Evolutionary conservation across 192 early-diverging fungal genomes (phyloP).

Genomic region (Glomus cerebriforme): DNA sequence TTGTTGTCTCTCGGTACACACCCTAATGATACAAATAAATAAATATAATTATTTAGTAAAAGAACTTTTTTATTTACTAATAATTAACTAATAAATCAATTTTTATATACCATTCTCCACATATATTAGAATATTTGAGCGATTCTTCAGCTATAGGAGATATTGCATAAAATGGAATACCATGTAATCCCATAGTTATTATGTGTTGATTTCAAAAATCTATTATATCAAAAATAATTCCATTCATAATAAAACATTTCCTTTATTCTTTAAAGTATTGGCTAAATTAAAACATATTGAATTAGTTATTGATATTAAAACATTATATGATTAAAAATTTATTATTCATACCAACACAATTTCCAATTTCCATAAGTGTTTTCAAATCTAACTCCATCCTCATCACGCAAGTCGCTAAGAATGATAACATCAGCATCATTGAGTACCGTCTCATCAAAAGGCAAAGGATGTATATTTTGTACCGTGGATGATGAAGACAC

Average conservation of each 20-base stretch:
- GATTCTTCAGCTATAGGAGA: slow-evolving; percentile 77
- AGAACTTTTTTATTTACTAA: too few species aligned
- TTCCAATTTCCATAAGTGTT: slow-evolving; percentile 40
- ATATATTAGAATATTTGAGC: slow-evolving; percentile 78
- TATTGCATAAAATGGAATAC: slow-evolving; percentile 67
- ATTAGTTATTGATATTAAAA: not conserved
- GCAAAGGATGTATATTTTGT: slow-evolving; percentile 49
- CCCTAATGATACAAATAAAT: slow-evolving; percentile 36
- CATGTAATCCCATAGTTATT: slow-evolving; percentile 53
- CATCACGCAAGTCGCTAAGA: slow-evolving; percentile 42
- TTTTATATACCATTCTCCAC: slow-evolving; percentile 77
- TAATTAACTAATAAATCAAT: not conserved
- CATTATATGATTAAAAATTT: not conserved
- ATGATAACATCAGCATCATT: slow-evolving; percentile 47
- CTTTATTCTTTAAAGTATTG: slow-evolving; percentile 43
- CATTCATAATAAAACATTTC: slow-evolving; percentile 73
- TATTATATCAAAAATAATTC: slow-evolving; percentile 72
- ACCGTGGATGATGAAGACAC: slow-evolving; percentile 48
- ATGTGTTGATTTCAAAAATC: slow-evolving; percentile 59
- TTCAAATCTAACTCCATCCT: slow-evolving; percentile 38
- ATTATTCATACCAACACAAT: not conserved
- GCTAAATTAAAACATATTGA: slow-evolving; percentile 5
- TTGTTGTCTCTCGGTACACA: slow-evolving; percentile 65
- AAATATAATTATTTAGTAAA: not conserved
- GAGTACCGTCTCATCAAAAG: slow-evolving; percentile 48